A percentile compares a stretch with the other conserved stretches of the same genome.
Conservation (phyloP, 2,329 filamentous ascomycete genomes). For the Beauveria sp. region DNA sequence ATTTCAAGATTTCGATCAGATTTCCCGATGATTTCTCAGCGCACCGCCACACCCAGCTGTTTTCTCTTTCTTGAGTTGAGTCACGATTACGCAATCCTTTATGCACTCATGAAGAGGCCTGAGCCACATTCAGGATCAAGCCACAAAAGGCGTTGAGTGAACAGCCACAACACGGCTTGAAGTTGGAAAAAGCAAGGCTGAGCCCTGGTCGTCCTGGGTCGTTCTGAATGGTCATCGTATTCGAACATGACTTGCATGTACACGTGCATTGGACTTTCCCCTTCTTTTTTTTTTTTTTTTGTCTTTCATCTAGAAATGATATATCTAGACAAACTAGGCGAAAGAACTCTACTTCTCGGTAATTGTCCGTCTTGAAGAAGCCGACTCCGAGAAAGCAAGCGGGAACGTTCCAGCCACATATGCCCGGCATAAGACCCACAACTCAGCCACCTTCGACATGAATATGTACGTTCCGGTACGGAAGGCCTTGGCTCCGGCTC, state of each 20-base stretch:
- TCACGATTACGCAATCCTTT: constrained; percentile 9
- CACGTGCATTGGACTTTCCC: too few relatives aligned
- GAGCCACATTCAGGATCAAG: not conserved
- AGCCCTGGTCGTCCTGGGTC: not conserved
- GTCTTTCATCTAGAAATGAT: too few relatives aligned
- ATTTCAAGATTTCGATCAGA: constrained; percentile 8
- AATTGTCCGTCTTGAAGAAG: not conserved
- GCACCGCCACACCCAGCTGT: not conserved
- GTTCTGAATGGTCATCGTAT: not conserved
- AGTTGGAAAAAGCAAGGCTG: too few relatives aligned
- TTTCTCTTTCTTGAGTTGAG: not conserved
- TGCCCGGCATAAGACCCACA: not conserved
- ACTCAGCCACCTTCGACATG: not conserved
- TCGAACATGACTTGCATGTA: not conserved
- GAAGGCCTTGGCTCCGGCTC: constrained; percentile 1
- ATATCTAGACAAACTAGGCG: too few relatives aligned
- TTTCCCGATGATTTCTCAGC: not conserved
- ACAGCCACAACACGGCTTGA: not conserved
- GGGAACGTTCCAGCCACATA: not conserved
- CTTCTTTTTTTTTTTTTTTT: not conserved
- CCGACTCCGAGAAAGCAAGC: not conserved
- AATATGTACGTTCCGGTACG: not conserved
- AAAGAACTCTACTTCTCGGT: too few relatives aligned
- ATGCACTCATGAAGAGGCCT: not conserved
- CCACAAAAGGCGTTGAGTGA: not conserved